These are phyloP conservation scores for Cyberlindnera meyerae DNA, from an alignment of 805 yeast species.

Conservation along the genomic window DNA sequence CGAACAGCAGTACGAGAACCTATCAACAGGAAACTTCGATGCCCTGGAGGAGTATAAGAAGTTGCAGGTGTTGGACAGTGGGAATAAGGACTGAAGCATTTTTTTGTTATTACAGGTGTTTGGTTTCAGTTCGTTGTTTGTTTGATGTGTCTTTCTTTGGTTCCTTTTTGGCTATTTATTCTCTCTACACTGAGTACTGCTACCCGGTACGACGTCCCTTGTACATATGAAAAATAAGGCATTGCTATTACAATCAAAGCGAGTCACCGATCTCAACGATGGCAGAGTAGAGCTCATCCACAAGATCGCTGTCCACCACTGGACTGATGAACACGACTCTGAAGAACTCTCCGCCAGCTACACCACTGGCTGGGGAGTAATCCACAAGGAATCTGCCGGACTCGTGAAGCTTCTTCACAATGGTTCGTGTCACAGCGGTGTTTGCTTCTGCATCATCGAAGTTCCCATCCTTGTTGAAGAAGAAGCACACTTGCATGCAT, in stretches of 20 bases:
- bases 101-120: too few relatives aligned
- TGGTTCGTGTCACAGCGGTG: slow-evolving; percentile 54
- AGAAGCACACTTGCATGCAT: slow-evolving; percentile 81
- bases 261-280: slow-evolving; percentile 34
- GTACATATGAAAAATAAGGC: too few relatives aligned
- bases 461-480: slow-evolving; percentile 46
- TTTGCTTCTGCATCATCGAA: slow-evolving; percentile 31
- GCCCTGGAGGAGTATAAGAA: slow-evolving; percentile 76
- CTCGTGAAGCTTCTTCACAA: slow-evolving; percentile 55
- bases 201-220: too few relatives aligned
- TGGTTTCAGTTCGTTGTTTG: too few relatives aligned
- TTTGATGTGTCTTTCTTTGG: too few relatives aligned
- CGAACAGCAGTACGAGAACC: slow-evolving; percentile 78
- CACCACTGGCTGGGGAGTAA: slow-evolving; percentile 65
- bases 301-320: slow-evolving; percentile 35
- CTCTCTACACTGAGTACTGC: too few relatives aligned
- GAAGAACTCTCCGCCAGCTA: slow-evolving; percentile 69
- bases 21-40: slow-evolving; percentile 77
- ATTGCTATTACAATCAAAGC: background rate
- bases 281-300: slow-evolving; percentile 40
- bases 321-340: slow-evolving; percentile 83
- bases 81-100: slow-evolving; percentile 31
- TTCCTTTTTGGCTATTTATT: too few relatives aligned
- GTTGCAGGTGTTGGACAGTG: slow-evolving; percentile 55
- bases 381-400: slow-evolving; percentile 70